Base-by-base conservation (phyloP, 2,329 filamentous ascomycete species). In the Endocalyx cinctus region DNA sequence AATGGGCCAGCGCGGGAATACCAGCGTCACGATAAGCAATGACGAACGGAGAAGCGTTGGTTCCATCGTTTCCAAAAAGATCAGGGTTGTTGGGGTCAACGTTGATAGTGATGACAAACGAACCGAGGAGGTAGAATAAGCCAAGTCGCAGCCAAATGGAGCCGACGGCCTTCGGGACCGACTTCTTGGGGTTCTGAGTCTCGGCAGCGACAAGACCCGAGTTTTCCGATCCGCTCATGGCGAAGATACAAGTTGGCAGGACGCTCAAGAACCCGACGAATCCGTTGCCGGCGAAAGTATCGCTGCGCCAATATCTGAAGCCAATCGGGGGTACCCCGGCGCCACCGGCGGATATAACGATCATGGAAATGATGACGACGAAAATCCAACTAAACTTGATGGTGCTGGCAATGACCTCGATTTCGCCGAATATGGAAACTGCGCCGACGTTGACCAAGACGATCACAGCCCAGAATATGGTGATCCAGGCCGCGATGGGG, bases 191-290 rank as follows among this genome's bases (percentile, higher is more conserved):
- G 41, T 69, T 69, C 5, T 42, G 43, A 0, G 63, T 63, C 41
- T 69, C 66, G 10, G 62, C 63, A 0, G 66, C 63, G 4, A 66
- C 61, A 4, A 69, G 50, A 13, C 63, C 64, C 7, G 51, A 51
- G 38, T 62, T 65, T 37, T 70, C 66, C 1, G 60, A 60, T 6
- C 64, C 65, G 5, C 62, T 67, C 47, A 77, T 77, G 17, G 74
- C 69, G 50, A 78, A 78, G 11, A 68, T 47, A 22, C 43, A 45
- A 25, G 43, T 46, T 3, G 74, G 39, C 44, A 78, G 68, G n/a
- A 77, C 71, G 11, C 63, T 61, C 46, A 74, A 74, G 48, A 78
- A 71, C 4, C 64, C 65, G 37, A 63, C 66, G 55, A 68, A 66
- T 31, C 63, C 64, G 37, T 69, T 52, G n/a, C n/a, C n/a, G 3